Evolutionary conservation across 345 rosid species (phyloP).

Genomic region (Xanthoceras sorbifolium): DNA sequence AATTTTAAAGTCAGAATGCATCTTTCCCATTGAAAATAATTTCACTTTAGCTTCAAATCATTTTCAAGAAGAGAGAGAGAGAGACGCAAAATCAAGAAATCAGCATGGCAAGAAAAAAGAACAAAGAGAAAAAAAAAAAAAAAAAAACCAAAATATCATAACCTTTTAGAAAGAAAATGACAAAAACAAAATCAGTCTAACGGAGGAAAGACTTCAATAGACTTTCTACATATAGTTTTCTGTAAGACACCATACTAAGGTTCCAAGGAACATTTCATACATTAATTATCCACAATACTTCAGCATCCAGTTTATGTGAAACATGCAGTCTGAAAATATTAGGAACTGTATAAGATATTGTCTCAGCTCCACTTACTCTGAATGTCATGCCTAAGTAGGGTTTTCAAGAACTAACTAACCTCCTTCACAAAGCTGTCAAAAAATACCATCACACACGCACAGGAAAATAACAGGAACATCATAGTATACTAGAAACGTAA

Average conservation of each 20-base stretch:
- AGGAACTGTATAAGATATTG: background rate
- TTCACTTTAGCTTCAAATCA: background rate
- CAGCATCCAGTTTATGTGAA: background rate
- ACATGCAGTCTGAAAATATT: background rate
- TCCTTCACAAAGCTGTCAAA: background rate
- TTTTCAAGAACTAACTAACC: background rate
- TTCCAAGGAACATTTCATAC: background rate
- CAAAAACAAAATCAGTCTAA: background rate
- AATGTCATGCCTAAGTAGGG: background rate
- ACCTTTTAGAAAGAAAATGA: background rate
- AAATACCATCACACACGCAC: background rate
- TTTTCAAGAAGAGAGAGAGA: background rate
- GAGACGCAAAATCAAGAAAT: background rate
- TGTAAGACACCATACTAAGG: background rate
- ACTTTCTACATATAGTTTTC: background rate
- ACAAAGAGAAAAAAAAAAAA: background rate
- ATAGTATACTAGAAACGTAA: background rate
- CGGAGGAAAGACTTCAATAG: background rate
- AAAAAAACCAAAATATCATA: background rate
- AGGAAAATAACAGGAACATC: background rate
- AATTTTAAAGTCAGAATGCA: conserved; percentile 25
- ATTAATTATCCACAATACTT: background rate
- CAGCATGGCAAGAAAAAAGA: background rate
- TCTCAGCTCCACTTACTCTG: background rate
- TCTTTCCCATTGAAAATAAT: background rate